These are phyloP conservation scores for Alternaria brassicicola DNA, from an alignment of 2,329 filamentous ascomycete genomes.

Conservation along the genomic window DNA sequence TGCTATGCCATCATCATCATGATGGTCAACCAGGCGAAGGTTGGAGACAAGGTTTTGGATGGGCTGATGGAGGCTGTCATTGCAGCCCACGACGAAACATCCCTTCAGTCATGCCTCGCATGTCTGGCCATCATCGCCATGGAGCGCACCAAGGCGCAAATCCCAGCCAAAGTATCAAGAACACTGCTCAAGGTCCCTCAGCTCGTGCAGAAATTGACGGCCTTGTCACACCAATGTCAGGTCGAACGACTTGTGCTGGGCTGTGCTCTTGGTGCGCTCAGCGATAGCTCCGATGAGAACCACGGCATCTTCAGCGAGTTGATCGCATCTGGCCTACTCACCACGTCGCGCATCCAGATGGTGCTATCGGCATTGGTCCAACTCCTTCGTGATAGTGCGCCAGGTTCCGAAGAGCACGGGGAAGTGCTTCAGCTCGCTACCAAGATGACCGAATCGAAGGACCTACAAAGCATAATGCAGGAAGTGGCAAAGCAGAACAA, in stretches of 20 bases:
- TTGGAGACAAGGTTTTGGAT: slow-evolving; percentile 80
- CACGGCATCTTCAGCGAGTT: slow-evolving; percentile 63
- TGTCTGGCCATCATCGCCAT: slow-evolving; percentile 84
- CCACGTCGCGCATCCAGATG: slow-evolving; percentile 67
- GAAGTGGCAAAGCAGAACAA: slow-evolving; percentile 70
- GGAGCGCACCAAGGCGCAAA: slow-evolving; percentile 71
- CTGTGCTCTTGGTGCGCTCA: slow-evolving; percentile 61
- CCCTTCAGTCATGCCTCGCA: slow-evolving; percentile 73
- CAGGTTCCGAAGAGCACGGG: slow-evolving; percentile 39
- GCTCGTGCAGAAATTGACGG: slow-evolving; percentile 64
- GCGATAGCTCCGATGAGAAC: slow-evolving; percentile 28
- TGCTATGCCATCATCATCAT: slow-evolving; percentile 92
- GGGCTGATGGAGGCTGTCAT: slow-evolving; percentile 90
- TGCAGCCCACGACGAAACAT: slow-evolving; percentile 75
- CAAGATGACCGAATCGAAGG: slow-evolving; percentile 37
- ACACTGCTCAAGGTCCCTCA: slow-evolving; percentile 68
- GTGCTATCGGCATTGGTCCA: slow-evolving; percentile 70
- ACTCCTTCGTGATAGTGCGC: slow-evolving; percentile 47
- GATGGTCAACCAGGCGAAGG: slow-evolving; percentile 78
- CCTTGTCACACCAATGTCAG: slow-evolving; percentile 68
- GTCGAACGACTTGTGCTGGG: slow-evolving; percentile 76
- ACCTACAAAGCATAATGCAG: slow-evolving; percentile 64
- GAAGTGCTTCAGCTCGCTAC: slow-evolving; percentile 41
- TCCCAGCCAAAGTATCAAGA: slow-evolving; percentile 73
- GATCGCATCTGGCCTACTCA: slow-evolving; percentile 65